Base-by-base conservation (phyloP, 192 early-diverging fungal species). In the Rhizophagus prolifer region DNA sequence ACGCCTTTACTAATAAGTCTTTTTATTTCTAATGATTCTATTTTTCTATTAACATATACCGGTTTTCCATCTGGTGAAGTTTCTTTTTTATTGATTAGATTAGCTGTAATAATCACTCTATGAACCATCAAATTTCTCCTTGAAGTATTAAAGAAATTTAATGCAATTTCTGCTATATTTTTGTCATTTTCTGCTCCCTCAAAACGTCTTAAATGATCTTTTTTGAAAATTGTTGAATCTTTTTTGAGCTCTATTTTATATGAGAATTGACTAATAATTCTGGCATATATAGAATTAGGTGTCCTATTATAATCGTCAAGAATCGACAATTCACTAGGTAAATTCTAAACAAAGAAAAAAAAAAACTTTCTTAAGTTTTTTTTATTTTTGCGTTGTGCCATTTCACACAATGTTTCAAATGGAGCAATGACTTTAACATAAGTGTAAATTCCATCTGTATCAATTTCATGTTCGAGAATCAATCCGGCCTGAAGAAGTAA, bases 401-500 rank as follows among this genome's bases (percentile, higher is more conserved):
- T 77, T 50, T 82, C 62, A 72, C 85, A 86, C 10, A 86, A 74
- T 70, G 67, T 62, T 58, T 80, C 70, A 70, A 86, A 86, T 34
- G 85, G 85, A 23, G 81, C 65, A 64, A 76, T 80, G 10, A 86
- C 50, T 64, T 84, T 86, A 46, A 86, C 41, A 69, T 74, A 86
- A 74, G 79, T 81, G 31, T 86, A 74, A 13, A 83, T 78, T 3
- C 77, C 70, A 23, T 82, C 80, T 26, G 81, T 72, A 58, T 70
- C 79, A 10, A 75, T 58, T 77, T 86, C 85, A 14, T 76, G 74
- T 26, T 86, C 85, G 10, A 86, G 69, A 12, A 86, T 26, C 38
- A 86, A 50, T 26, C 82, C 79, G 44, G 81, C 58, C 44, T 44
- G 72, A 44, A 86, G 31, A 16, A 86, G 34, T n/a, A 80, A 74